Conservation (phyloP, 805 yeast genomes). For the Maudiozyma barnettii region DNA sequence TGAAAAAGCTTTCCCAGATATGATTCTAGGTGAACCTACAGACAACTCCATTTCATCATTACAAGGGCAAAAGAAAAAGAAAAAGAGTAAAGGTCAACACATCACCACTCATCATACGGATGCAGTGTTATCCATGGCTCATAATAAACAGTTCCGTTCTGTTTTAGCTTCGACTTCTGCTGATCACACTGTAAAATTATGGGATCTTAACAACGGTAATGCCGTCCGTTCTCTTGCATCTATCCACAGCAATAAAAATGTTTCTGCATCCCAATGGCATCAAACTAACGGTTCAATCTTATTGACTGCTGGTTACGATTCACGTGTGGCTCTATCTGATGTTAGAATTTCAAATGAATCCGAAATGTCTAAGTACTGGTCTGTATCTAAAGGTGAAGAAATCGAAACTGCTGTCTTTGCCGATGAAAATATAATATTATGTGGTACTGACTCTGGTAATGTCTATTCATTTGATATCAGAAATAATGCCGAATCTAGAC, state of each 20-base stretch:
- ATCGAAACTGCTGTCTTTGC: constrained; percentile 75
- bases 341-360: constrained; percentile 61
- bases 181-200: constrained; percentile 84
- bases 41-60: constrained; percentile 29
- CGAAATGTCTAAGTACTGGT: constrained; percentile 54
- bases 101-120: constrained; percentile 78
- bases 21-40: constrained; percentile 74
- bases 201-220: constrained; percentile 73
- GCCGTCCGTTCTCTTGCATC: constrained; percentile 66
- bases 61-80: constrained; percentile 37
- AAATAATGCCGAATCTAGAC: constrained; percentile 41
- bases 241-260: constrained; percentile 71
- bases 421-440: constrained; percentile 51
- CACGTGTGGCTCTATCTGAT: constrained; percentile 72
- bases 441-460: constrained; percentile 87
- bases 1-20: constrained; percentile 91
- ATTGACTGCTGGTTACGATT: constrained; percentile 89
- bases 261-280: constrained; percentile 86
- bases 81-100: constrained; percentile 41
- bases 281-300: constrained; percentile 54
- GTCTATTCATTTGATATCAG: constrained; percentile 85
- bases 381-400: constrained; percentile 62
- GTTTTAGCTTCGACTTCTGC: constrained; percentile 92
- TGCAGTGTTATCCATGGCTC: constrained; percentile 81
- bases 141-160: constrained; percentile 71